These are phyloP conservation scores for Schizophyllum amplum DNA, from an alignment of 1,284 basidiomycete genomes.

Conservation along the genomic window DNA sequence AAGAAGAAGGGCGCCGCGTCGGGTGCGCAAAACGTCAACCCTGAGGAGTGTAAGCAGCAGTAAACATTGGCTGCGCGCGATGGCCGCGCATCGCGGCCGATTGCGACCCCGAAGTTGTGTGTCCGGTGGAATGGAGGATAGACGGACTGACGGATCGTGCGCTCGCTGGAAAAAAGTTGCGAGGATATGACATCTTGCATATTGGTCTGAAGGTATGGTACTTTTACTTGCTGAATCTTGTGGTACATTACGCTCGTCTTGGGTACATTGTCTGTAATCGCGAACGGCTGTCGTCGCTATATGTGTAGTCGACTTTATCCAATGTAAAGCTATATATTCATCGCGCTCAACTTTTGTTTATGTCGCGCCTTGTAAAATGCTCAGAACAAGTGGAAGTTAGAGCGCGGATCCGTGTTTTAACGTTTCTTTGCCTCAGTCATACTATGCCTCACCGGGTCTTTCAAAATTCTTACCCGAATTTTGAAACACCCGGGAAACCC, in stretches of 20 bases:
- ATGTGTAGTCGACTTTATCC: neutral
- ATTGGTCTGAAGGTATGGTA: neutral
- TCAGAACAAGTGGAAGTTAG: too few relatives aligned
- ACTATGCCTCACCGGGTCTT: too few relatives aligned
- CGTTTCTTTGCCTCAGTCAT: too few relatives aligned
- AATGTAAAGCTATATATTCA: too few relatives aligned
- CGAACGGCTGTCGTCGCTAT: neutral
- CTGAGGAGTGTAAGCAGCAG: constrained; percentile 85
- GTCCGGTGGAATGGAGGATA: neutral
- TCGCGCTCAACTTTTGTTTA: too few relatives aligned
- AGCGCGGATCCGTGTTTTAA: too few relatives aligned
- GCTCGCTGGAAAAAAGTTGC: neutral
- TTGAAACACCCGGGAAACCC: too few relatives aligned
- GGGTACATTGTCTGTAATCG: neutral
- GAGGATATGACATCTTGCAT: neutral
- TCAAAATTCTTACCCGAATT: too few relatives aligned
- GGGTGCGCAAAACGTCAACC: constrained; percentile 42
- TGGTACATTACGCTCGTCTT: neutral
- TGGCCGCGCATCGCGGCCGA: too few relatives aligned
- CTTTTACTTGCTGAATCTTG: neutral
- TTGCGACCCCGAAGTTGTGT: too few relatives aligned
- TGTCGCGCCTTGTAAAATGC: too few relatives aligned
- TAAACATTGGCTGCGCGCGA: too few relatives aligned
- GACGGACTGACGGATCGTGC: neutral
- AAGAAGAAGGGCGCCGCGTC: constrained; percentile 16